Conservation (phyloP, 176 grass and related monocot species). For the Chrysopogon serrulatus region DNA sequence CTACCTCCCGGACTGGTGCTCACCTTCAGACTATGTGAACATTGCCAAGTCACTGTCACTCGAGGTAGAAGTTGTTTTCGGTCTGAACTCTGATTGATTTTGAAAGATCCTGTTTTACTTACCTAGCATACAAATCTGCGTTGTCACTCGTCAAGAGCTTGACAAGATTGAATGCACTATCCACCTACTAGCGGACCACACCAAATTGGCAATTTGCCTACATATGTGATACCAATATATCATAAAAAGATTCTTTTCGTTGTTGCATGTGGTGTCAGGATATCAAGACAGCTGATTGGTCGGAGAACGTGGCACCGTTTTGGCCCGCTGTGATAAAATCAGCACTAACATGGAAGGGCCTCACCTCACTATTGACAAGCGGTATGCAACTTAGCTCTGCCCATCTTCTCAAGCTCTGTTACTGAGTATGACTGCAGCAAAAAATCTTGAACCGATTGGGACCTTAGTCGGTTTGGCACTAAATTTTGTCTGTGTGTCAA, state of each 20-base stretch:
- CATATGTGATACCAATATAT: background rate
- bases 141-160: background rate
- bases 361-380: slow-evolving; percentile 70
- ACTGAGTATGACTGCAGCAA: background rate
- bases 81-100: background rate
- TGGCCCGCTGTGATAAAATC: slow-evolving; percentile 95
- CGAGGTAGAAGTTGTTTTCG: slow-evolving; percentile 48
- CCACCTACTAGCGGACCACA: background rate
- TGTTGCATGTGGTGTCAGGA: slow-evolving; percentile 42
- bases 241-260: background rate
- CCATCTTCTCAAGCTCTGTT: background rate
- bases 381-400: slow-evolving; percentile 25
- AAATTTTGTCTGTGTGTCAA: slow-evolving; percentile 16
- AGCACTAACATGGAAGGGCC: slow-evolving; percentile 78
- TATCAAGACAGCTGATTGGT: slow-evolving; percentile 88
- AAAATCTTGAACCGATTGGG: background rate
- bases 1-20: slow-evolving; percentile 96
- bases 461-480: background rate
- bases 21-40: slow-evolving; percentile 74
- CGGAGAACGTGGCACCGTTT: slow-evolving; percentile 90
- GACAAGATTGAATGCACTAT: background rate
- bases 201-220: background rate
- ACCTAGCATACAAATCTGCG: background rate
- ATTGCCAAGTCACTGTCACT: slow-evolving; percentile 71
- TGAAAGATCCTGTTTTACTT: background rate